Base-by-base conservation (phyloP, 495 filamentous ascomycete species). In the Penicillium cataractarum region DNA sequence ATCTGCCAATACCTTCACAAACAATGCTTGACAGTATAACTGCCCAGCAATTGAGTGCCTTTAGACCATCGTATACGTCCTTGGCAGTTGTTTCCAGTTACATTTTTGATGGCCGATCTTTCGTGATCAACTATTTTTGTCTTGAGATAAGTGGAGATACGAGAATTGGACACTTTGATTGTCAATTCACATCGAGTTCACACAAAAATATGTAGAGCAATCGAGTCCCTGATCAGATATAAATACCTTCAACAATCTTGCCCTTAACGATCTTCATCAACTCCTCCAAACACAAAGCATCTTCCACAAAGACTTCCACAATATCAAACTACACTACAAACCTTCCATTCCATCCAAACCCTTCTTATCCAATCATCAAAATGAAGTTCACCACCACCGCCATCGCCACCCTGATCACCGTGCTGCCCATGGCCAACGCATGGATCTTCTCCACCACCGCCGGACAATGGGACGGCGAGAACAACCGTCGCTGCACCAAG, bases 371-470 rank as follows among this genome's bases (percentile, higher is more conserved):
- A 39, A 39, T 12, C 13, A 39, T 39, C 35, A 39, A 39, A 39
- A 39, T 39, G 35, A 39, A 39, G 35, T 39, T 39, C 13, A 17
- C 35, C 31, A 10, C 61, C 8, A 54, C 61, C 37, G 54, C 37
- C 37, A 46, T 63, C 55, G 55, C 61, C 27, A n/a, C 55, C 19
- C 46, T 63, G 37, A 13, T 53, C 26, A 31, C 61, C 35, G 55
- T 58, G 12, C 61, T 58, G 3, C 61, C 61, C 35, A 63, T 63
- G 61, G 46, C 61, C 48, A 63, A 63, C 37, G 61, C 61, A 55
- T 63, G 61, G 61, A 63, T 63, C 61, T 63, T 63, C 55, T 42
- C 55, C 48, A 63, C 37, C 49, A 31, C 55, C 55, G 49, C 46
- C 35, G 48, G 49, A 13, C 61, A 63, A 44, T 63, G 61, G 61